These are phyloP conservation scores for Brachypodium distachyon DNA, from an alignment of 202 grass and related monocot species.

Conservation along the genomic window DNA sequence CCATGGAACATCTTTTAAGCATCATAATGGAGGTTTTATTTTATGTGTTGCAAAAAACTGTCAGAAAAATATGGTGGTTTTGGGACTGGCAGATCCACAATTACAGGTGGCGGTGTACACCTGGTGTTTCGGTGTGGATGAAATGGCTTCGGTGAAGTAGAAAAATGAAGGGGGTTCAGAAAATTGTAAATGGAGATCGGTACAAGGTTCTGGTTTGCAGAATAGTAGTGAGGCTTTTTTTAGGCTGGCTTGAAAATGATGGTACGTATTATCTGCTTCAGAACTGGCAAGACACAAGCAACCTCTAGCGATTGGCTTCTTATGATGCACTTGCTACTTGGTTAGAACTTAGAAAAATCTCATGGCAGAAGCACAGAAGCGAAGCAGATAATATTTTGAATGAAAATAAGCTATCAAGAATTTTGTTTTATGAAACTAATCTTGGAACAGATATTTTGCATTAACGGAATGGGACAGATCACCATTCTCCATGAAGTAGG, in stretches of 20 bases:
- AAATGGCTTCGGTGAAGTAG: background rate
- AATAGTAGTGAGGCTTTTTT: background rate
- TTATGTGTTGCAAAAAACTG: background rate
- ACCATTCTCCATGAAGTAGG: constrained; percentile 10
- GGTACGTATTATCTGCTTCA: background rate
- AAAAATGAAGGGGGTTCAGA: background rate
- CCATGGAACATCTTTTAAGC: background rate
- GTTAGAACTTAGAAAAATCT: constrained; percentile 4
- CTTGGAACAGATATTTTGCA: background rate
- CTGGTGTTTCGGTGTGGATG: constrained; percentile 12
- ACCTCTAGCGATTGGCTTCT: constrained; percentile 1
- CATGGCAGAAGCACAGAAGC: background rate
- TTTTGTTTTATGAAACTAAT: background rate
- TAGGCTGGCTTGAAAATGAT: constrained; percentile 4
- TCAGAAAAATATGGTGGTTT: background rate
- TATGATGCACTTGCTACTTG: background rate
- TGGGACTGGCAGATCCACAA: background rate
- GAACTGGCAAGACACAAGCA: constrained; percentile 7
- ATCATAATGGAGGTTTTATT: background rate
- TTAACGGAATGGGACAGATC: constrained; percentile 28
- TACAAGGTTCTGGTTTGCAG: background rate
- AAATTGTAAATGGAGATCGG: background rate
- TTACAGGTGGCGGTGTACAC: constrained; percentile 13
- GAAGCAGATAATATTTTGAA: constrained; percentile 12
- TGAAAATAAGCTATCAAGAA: background rate